Evolutionary conservation across 129 eudicot genomes (phyloP), one percentile per base, ranked within the genome.

Genomic region (Lactuca saligna): DNA sequence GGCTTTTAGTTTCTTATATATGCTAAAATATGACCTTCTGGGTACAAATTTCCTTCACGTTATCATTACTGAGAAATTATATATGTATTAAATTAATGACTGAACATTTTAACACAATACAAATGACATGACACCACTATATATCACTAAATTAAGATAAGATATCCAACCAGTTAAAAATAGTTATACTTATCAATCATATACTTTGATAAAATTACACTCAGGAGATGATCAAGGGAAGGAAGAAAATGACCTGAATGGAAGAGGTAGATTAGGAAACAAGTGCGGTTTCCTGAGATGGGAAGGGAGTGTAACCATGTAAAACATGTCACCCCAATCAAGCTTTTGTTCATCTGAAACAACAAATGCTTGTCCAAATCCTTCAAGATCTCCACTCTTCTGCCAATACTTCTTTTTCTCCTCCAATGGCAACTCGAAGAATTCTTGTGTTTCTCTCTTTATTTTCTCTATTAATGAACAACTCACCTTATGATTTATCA

Each of bases 401-500:
- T 46, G 51, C 51, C 51, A 46, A 46, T 46, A 46, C 51, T 46
- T 46, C 51, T 46, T 46, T 46, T 46, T 46, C 51, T 46, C 51
- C 4, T 10, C 51, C 15, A 46, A 46, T 46, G 51, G 51, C 1
- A 46, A 11, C 9, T 46, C 51, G 4, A 46, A 46, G 51, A 46
- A 46, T 3, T 46, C 51, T 46, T 11, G 51, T 12, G 5, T 46
- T 46, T 46, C 51, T 46, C 12, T 46, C 51, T 46, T 46, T 46
- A 46, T 15, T 46, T 46, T 46, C 15, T 46, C 51, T 11, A 46
- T 46, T n/a, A 46, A 12, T 46, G 15, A 46, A 46, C 51, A 11
- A 11, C 51, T 46, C 51, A 46, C 51, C 51, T 46, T 46, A 46
- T 46, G 51, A 46, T 46, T 46, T 46, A 46, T 12, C 51, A 46